Conservation (phyloP, 805 yeast species). For the Nakazawaea molendinolei region DNA sequence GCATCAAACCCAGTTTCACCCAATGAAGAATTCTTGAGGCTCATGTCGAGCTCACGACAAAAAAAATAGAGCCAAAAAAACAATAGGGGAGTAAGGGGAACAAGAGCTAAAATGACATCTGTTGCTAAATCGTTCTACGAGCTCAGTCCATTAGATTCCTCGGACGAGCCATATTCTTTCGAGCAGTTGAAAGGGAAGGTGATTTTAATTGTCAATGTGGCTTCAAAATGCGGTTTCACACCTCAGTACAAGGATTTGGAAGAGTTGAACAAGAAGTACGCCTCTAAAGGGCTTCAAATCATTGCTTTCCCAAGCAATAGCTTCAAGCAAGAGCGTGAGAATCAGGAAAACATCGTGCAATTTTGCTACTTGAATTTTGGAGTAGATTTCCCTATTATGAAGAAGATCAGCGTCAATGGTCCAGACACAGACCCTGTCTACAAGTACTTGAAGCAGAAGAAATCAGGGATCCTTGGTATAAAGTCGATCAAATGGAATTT, state of each 20-base stretch:
- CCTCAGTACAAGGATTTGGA: conserved; percentile 62
- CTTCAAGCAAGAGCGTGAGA: conserved; percentile 60
- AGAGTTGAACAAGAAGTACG: conserved; percentile 46
- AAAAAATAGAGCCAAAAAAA: too few species aligned
- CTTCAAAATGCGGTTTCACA: conserved; percentile 33
- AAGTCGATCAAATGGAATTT: conserved; percentile 70
- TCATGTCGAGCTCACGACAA: too few species aligned
- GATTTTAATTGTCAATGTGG: conserved; percentile 42
- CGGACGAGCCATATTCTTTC: conserved; percentile 55
- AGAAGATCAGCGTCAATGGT: conserved; percentile 79
- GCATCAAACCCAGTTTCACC: too few species aligned
- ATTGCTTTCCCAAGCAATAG: conserved; percentile 82
- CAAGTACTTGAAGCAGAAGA: conserved; percentile 52
- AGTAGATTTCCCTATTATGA: conserved; percentile 78
- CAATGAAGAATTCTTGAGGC: too few species aligned
- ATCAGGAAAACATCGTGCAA: conserved; percentile 50
- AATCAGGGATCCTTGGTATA: conserved; percentile 52
- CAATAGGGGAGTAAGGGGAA: too few species aligned
- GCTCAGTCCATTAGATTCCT: conserved; percentile 55
- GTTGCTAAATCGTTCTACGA: conserved; percentile 60
- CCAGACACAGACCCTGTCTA: conserved; percentile 66
- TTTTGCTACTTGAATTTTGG: conserved; percentile 72
- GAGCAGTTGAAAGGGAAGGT: conserved; percentile 66
- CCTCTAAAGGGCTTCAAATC: conserved; percentile 47
- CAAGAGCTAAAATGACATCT: too few species aligned